These are phyloP conservation scores for Ganoderma sinense DNA, from an alignment of 1,284 basidiomycete genomes.

Conservation along the genomic window DNA sequence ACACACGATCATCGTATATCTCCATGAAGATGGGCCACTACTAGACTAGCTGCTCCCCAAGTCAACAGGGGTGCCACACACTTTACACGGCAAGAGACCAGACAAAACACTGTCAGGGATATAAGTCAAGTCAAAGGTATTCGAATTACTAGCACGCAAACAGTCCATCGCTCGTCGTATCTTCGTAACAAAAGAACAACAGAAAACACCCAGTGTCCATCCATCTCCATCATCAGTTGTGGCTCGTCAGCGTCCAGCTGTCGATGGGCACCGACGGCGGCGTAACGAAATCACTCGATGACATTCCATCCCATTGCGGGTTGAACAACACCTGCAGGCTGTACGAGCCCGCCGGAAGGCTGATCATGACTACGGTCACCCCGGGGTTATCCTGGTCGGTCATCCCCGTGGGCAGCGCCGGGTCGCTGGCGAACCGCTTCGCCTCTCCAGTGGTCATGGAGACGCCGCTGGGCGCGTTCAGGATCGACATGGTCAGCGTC, in stretches of 20 bases:
- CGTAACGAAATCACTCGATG: conserved; percentile 66
- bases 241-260: conserved; percentile 78
- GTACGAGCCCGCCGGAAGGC: conserved; percentile 73
- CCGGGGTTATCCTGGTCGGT: conserved; percentile 81
- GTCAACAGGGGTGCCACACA: conserved; percentile 2
- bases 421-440: conserved; percentile 66
- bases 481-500: conserved; percentile 55
- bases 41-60: neutral
- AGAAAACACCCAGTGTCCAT: conserved; percentile 18
- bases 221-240: conserved; percentile 47
- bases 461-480: conserved; percentile 70
- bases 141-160: conserved; percentile 7
- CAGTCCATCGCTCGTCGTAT: conserved; percentile 19
- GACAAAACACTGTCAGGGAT: neutral
- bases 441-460: conserved; percentile 57
- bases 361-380: conserved; percentile 84
- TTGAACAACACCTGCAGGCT: conserved; percentile 85
- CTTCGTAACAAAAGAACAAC: conserved; percentile 14
- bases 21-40: neutral
- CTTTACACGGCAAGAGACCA: neutral
- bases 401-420: conserved; percentile 59
- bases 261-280: conserved; percentile 72
- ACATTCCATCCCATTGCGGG: conserved; percentile 81
- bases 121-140: conserved; percentile 2
- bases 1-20: conserved; percentile 2